Conservation (phyloP, 176 grass and related monocot species). For the Triticum urartu region DNA sequence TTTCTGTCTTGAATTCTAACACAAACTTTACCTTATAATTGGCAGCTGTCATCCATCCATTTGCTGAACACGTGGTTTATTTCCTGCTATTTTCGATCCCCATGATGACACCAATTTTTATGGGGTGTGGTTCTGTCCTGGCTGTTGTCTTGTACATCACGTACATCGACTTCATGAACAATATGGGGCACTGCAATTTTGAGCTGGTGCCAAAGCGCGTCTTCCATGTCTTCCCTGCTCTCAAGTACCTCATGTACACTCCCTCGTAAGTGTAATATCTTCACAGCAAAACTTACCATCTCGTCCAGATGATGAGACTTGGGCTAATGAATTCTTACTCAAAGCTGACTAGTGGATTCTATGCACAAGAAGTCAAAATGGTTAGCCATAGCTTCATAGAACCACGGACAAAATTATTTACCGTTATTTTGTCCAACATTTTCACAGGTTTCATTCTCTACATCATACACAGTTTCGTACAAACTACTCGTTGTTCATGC, state of each 20-base stretch:
- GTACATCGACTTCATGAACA: conserved; percentile 94
- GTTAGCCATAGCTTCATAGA: not conserved
- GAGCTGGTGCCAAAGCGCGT: conserved; percentile 80
- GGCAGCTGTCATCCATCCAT: conserved; percentile 92
- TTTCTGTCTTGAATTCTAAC: conserved; percentile 17
- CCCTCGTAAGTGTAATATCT: conserved; percentile 73
- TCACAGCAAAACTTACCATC: conserved; percentile 21
- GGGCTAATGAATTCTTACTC: not conserved
- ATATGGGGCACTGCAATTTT: conserved; percentile 95
- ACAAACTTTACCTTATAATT: conserved; percentile 11
- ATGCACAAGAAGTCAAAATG: not conserved
- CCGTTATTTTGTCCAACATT: not conserved
- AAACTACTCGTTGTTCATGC: conserved; percentile 94
- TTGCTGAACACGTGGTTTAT: conserved; percentile 77
- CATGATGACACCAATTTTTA: conserved; percentile 37
- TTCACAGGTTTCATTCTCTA: conserved; percentile 74
- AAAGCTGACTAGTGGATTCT: not conserved
- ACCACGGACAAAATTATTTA: not conserved
- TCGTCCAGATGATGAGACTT: not conserved
- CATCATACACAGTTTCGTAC: conserved; percentile 88
- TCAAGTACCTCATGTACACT: conserved; percentile 96
- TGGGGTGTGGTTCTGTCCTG: conserved; percentile 39
- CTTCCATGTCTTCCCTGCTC: conserved; percentile 70
- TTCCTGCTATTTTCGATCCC: conserved; percentile 68
- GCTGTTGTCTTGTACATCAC: conserved; percentile 33